These are phyloP conservation scores for Mucor saturninus DNA, from an alignment of 371 early-diverging fungal species.

Conservation along the genomic window DNA sequence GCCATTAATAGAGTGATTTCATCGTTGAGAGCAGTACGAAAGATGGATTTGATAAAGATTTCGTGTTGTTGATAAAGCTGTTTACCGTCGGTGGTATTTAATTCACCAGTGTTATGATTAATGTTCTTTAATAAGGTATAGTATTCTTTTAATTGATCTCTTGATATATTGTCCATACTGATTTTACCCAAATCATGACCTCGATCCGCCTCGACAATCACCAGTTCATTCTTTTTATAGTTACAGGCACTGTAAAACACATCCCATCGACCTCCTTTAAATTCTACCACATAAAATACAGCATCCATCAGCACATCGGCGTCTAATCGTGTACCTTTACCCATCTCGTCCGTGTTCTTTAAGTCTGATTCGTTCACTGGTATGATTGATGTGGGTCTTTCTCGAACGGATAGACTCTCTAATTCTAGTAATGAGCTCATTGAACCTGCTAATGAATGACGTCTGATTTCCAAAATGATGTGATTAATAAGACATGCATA, in stretches of 20 bases:
- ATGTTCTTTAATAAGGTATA: conserved; percentile 24
- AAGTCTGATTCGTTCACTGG: conserved; percentile 1
- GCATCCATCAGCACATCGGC: conserved; percentile 55
- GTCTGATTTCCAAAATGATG: conserved; percentile 27
- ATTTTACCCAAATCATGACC: conserved; percentile 95
- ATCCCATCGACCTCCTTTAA: conserved; percentile 89
- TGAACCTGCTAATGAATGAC: conserved; percentile 42
- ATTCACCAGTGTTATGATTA: conserved; percentile 4
- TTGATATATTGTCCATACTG: conserved; percentile 27
- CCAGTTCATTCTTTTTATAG: conserved; percentile 65
- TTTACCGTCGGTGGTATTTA: neutral
- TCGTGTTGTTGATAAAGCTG: conserved; percentile 55
- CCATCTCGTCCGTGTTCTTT: conserved; percentile 44
- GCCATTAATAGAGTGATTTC: conserved; percentile 81
- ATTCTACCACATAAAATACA: conserved; percentile 82
- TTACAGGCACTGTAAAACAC: conserved; percentile 59
- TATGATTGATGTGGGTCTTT: neutral
- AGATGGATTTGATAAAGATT: conserved; percentile 65
- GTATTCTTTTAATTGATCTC: conserved; percentile 22
- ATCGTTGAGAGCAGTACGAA: conserved; percentile 75
- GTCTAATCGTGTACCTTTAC: conserved; percentile 59
- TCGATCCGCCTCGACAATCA: conserved; percentile 96
- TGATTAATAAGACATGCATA: neutral
- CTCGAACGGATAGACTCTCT: conserved; percentile 9
- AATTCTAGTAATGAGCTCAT: conserved; percentile 2